phyloP scores from a whole-genome alignment of 257 asterid species.

The Nicotiana otophora region DNA sequence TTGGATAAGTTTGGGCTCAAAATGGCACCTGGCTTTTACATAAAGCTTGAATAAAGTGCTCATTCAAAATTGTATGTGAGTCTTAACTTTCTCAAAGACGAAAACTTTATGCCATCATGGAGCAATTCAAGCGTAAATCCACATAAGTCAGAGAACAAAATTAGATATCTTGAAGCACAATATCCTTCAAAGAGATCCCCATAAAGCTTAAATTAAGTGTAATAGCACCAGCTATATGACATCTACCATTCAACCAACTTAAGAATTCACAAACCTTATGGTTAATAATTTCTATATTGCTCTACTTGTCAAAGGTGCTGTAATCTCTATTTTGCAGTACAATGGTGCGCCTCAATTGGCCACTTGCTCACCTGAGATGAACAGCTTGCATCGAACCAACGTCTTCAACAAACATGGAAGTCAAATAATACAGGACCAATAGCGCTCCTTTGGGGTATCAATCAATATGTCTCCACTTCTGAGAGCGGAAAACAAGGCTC shows the following conservation, averaged over 20 bases:
- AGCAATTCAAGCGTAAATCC: too few relatives aligned
- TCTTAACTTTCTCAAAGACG: too few relatives aligned
- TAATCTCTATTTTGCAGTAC: background rate
- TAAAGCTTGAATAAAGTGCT: too few relatives aligned
- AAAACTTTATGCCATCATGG: too few relatives aligned
- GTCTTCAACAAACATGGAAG: background rate
- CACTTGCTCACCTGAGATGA: background rate
- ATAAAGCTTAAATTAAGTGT: background rate
- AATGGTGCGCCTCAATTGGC: background rate
- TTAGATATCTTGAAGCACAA: background rate
- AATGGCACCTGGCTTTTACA: too few relatives aligned
- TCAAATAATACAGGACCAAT: background rate
- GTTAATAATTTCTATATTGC: background rate
- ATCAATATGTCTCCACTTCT: background rate
- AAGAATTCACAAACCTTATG: background rate
- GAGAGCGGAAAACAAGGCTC: background rate
- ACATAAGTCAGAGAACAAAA: too few relatives aligned
- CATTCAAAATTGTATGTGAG: too few relatives aligned
- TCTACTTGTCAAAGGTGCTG: background rate
- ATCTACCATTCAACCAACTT: background rate
- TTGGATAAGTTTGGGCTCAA: too few relatives aligned
- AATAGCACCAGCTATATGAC: background rate
- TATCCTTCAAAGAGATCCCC: background rate
- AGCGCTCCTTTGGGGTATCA: background rate
- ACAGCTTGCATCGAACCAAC: background rate